phyloP scores from a whole-genome alignment of 2,329 filamentous ascomycete species.

The Penicillium sp. region DNA sequence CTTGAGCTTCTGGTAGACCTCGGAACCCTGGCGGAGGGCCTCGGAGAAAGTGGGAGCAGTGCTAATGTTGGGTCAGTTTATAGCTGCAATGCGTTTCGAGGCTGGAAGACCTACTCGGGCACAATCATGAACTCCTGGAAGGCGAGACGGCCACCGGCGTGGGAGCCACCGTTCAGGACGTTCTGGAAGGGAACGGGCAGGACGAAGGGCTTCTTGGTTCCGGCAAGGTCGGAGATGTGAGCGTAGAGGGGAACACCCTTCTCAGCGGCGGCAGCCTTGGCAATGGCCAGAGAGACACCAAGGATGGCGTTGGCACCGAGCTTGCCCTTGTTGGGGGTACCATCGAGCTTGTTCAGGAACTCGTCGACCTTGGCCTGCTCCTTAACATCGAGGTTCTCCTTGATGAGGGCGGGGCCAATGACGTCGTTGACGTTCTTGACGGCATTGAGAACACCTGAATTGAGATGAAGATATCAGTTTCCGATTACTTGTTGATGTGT shows the following conservation, averaged over 20 bases:
- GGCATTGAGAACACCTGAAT: conserved; percentile 67
- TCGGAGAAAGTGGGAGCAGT: conserved; percentile 88
- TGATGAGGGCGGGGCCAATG: conserved; percentile 78
- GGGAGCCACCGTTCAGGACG: conserved; percentile 89
- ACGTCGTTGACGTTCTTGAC: conserved; percentile 80
- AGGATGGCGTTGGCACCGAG: conserved; percentile 87
- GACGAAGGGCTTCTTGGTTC: conserved; percentile 88
- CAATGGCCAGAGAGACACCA: conserved; percentile 77
- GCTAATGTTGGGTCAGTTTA: conserved; percentile 42
- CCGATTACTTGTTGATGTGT: not conserved
- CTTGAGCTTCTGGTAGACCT: conserved; percentile 99
- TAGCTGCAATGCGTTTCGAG: not conserved
- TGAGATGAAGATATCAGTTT: not conserved
- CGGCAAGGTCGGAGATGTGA: conserved; percentile 81
- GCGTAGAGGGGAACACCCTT: conserved; percentile 85
- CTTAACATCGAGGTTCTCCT: conserved; percentile 79
- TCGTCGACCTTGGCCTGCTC: conserved; percentile 80
- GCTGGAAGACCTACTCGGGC: conserved; percentile 60
- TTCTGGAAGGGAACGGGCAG: conserved; percentile 92
- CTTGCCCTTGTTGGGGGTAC: conserved; percentile 81
- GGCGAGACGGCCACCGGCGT: conserved; percentile 91
- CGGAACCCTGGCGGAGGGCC: conserved; percentile 91
- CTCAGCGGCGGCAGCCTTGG: conserved; percentile 85
- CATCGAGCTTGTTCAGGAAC: conserved; percentile 83
- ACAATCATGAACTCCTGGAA: conserved; percentile 98